These are phyloP conservation scores for Termitomyces sp. DNA, from an alignment of 768 basidiomycete genomes.

Conservation along the genomic window DNA sequence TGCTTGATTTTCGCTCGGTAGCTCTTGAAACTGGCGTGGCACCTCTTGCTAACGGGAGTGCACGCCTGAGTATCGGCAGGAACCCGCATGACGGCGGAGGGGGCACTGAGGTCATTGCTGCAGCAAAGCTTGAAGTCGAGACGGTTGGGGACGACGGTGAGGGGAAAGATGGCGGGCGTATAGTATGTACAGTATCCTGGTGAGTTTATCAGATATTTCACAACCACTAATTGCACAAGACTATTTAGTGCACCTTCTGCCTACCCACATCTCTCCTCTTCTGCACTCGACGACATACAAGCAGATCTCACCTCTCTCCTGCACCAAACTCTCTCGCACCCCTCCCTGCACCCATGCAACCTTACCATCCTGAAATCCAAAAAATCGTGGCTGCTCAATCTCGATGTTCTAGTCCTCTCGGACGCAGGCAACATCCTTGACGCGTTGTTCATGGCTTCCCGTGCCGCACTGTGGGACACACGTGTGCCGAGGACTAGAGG, in stretches of 20 bases:
- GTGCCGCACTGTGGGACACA: slow-evolving; percentile 79
- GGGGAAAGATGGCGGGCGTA: slow-evolving; percentile 54
- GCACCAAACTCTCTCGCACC: slow-evolving; percentile 61
- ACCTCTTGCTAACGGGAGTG: slow-evolving; percentile 84
- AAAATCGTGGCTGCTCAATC: slow-evolving; percentile 73
- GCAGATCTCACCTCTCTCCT: slow-evolving; percentile 66
- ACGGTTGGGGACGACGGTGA: slow-evolving; percentile 36
- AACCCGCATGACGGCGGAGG: slow-evolving; percentile 50
- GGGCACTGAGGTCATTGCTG: slow-evolving; percentile 77
- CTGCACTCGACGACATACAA: slow-evolving; percentile 72
- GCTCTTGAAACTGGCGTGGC: slow-evolving; percentile 75
- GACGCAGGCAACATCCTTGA: slow-evolving; percentile 78
- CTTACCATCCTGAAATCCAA: slow-evolving; percentile 54
- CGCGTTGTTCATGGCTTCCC: slow-evolving; percentile 73
- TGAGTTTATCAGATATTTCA: slow-evolving; percentile 30
- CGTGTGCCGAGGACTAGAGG: slow-evolving; percentile 71
- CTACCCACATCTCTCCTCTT: slow-evolving; percentile 63
- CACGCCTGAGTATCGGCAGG: slow-evolving; percentile 67
- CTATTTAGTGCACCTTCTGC: slow-evolving; percentile 72
- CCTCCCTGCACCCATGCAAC: slow-evolving; percentile 62
- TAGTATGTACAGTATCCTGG: slow-evolving; percentile 76
- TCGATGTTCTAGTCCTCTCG: slow-evolving; percentile 72
- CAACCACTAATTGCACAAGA: slow-evolving; percentile 18
- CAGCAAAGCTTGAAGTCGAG: slow-evolving; percentile 78
- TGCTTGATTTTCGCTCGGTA: slow-evolving; percentile 65